These are phyloP conservation scores for Calcarisporium arbuscula DNA, from an alignment of 2,329 filamentous ascomycete genomes.

Conservation along the genomic window DNA sequence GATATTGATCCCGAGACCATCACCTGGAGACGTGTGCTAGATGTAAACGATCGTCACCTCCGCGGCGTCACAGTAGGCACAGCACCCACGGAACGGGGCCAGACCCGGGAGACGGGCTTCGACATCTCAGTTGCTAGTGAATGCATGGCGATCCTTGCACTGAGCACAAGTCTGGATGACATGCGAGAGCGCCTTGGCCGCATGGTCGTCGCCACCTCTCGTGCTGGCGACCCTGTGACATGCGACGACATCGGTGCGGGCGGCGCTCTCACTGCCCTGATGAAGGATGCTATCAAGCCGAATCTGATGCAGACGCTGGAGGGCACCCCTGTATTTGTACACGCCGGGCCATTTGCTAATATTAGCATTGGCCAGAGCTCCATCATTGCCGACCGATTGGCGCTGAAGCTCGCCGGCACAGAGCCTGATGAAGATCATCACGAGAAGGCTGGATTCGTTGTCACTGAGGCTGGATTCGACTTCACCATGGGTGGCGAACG, in stretches of 20 bases:
- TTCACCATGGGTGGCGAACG: slow-evolving; percentile 99
- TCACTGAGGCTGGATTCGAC: slow-evolving; percentile 97
- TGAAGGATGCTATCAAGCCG: slow-evolving; percentile 98
- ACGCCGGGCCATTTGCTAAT: slow-evolving; percentile 96
- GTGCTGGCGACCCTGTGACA: slow-evolving; percentile 80
- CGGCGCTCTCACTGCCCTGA: slow-evolving; percentile 85
- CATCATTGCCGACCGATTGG: slow-evolving; percentile 89
- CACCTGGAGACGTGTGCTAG: slow-evolving; percentile 91
- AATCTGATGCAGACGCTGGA: slow-evolving; percentile 98
- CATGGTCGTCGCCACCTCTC: slow-evolving; percentile 92
- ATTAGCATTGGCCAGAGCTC: slow-evolving; percentile 97
- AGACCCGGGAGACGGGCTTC: slow-evolving; percentile 83
- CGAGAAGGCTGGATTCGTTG: slow-evolving; percentile 81
- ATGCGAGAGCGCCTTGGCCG: slow-evolving; percentile 89
- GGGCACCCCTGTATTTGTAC: slow-evolving; percentile 94
- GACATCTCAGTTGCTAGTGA: slow-evolving; percentile 97
- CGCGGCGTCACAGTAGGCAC: slow-evolving; percentile 84
- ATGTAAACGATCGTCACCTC: slow-evolving; percentile 94
- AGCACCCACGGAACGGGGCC: slow-evolving; percentile 84
- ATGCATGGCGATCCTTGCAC: slow-evolving; percentile 95
- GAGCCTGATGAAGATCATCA: slow-evolving; percentile 83
- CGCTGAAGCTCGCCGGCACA: slow-evolving; percentile 90
- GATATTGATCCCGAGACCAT: slow-evolving; percentile 97
- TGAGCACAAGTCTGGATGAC: slow-evolving; percentile 80
- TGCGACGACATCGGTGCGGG: slow-evolving; percentile 93